Percentiles rank a stretch among this genome's conserved stretches.
These are phyloP conservation scores for Colletotrichum chlorophyti DNA, from an alignment of 2,329 filamentous ascomycete species.

Conservation along the genomic window DNA sequence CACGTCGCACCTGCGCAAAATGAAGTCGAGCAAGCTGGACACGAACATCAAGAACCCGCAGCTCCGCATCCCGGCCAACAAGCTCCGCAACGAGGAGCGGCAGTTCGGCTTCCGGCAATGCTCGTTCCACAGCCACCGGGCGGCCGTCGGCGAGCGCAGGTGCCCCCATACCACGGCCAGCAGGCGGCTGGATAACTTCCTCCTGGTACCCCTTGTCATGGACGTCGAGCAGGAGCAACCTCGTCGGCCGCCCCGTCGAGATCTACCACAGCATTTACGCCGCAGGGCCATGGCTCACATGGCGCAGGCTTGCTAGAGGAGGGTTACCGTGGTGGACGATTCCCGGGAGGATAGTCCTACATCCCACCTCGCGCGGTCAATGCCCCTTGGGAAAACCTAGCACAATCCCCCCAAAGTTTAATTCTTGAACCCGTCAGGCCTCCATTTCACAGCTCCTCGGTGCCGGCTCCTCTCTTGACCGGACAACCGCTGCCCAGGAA, in stretches of 20 bases:
- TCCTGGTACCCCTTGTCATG: conserved; percentile 29
- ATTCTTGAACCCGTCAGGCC: neutral
- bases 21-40: conserved; percentile 56
- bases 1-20: conserved; percentile 57
- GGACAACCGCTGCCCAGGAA: conserved; percentile 14
- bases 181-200: conserved; percentile 30
- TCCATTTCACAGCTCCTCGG: conserved; percentile 15
- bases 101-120: conserved; percentile 67
- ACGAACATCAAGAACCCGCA: conserved; percentile 66
- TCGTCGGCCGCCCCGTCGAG: neutral
- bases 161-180: conserved; percentile 51
- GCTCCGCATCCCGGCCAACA: conserved; percentile 63
- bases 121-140: conserved; percentile 65
- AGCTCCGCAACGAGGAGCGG: conserved; percentile 61
- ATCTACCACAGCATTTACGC: conserved; percentile 6
- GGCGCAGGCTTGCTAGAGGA: conserved; percentile 5
- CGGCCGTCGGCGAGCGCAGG: conserved; percentile 58
- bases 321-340: neutral
- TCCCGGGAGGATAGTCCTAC: neutral
- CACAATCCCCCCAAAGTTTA: neutral
- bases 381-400: too few species aligned
- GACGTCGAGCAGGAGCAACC: conserved; percentile 10
- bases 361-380: neutral
- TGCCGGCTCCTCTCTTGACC: neutral
- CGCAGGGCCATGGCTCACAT: neutral